Percentiles rank a stretch among this genome's conserved stretches.
These are phyloP conservation scores for Globisporangium radiosum DNA, from an alignment of 352 stramenopile genomes.

Conservation along the genomic window DNA sequence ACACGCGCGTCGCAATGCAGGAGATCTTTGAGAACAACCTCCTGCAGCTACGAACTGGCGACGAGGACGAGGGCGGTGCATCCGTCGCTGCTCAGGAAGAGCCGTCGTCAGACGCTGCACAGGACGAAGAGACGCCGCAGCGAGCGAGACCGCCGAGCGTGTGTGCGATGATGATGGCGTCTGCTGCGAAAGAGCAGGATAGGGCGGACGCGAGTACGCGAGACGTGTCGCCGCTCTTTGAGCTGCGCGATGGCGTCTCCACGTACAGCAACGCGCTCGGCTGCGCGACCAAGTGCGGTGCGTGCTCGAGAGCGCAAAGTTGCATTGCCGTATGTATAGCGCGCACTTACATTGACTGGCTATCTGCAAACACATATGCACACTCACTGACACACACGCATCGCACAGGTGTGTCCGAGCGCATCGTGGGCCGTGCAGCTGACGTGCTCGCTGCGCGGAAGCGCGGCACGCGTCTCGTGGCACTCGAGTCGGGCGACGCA, in stretches of 20 bases:
- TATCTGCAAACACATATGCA: background rate
- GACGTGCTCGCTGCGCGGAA: conserved; percentile 34
- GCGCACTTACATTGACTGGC: background rate
- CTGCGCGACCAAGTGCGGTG: conserved; percentile 64
- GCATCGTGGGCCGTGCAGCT: conserved; percentile 36
- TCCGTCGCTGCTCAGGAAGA: too few species aligned
- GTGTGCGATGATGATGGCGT: conserved; percentile 58
- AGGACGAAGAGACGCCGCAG: background rate
- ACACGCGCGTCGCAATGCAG: conserved; percentile 16
- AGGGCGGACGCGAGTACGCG: background rate
- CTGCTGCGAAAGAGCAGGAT: conserved; percentile 2
- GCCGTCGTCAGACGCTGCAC: too few species aligned
- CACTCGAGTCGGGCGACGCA: conserved; percentile 15
- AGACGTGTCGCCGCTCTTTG: conserved; percentile 42
- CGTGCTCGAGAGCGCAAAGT: background rate
- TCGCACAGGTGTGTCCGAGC: conserved; percentile 35
- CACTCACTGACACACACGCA: background rate
- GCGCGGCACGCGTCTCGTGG: conserved; percentile 17
- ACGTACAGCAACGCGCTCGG: conserved; percentile 65
- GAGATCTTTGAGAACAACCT: conserved; percentile 54
- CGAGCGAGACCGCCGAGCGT: conserved; percentile 14
- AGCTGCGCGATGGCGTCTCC: conserved; percentile 53
- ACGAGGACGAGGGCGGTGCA: background rate
- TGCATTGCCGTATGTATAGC: too few species aligned
- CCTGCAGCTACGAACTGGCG: conserved; percentile 14